phyloP scores from a whole-genome alignment of 2,329 filamentous ascomycete genomes.

The Monilinia laxa region DNA sequence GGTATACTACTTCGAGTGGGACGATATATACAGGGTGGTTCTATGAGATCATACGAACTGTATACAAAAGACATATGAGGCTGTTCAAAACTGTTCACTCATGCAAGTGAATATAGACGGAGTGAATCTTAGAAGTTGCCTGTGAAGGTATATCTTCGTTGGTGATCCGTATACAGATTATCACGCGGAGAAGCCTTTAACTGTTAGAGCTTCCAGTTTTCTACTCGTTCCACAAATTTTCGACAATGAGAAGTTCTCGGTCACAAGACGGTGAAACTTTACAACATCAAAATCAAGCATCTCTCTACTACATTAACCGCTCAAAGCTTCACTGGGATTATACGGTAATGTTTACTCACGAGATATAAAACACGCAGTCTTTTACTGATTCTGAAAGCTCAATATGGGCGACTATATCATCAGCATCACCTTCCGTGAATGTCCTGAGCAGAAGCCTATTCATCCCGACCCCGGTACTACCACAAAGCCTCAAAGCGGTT shows the following conservation, averaged over 20 bases:
- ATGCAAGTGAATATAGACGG: too few species aligned
- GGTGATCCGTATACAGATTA: too few species aligned
- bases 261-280: neutral
- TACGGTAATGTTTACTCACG: neutral
- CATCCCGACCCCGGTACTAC: neutral
- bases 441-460: neutral
- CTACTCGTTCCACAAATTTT: neutral
- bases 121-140: too few species aligned
- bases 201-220: too few species aligned
- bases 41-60: too few species aligned
- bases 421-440: neutral
- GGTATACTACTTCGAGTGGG: too few species aligned
- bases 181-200: too few species aligned
- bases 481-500: neutral
- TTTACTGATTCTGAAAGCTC: neutral
- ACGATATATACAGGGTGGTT: too few species aligned
- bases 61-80: too few species aligned
- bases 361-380: neutral
- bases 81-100: too few species aligned
- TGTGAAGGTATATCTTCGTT: too few species aligned
- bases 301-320: neutral
- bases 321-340: neutral
- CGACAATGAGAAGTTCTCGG: neutral
- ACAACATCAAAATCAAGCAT: neutral
- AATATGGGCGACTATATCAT: neutral